A percentile compares a stretch with the other conserved stretches of the same genome.
Evolutionary conservation across 1,284 basidiomycete species (phyloP).

Genomic region (Cryptococcus sp.): DNA sequence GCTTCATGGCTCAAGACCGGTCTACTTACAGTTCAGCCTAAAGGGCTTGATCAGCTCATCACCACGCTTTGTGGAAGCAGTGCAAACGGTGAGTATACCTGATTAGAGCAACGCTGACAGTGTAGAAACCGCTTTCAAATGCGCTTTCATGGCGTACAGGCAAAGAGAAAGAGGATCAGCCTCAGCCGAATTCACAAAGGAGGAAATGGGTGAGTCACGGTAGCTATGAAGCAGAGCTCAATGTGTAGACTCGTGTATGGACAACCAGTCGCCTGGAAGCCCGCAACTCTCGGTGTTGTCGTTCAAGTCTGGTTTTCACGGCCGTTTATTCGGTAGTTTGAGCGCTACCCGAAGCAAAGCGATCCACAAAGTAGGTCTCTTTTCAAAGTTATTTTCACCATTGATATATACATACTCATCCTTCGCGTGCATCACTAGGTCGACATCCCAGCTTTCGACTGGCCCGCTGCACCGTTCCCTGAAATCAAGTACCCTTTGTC

Average conservation of each 20-base stretch:
- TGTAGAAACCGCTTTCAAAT: constrained; percentile 59
- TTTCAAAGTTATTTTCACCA: neutral
- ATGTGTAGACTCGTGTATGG: constrained; percentile 55
- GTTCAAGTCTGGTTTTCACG: constrained; percentile 59
- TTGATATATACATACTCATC: neutral
- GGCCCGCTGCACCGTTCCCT: constrained; percentile 59
- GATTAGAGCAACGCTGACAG: neutral
- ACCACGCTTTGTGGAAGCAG: constrained; percentile 49
- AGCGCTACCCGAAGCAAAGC: constrained; percentile 57
- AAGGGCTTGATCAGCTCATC: constrained; percentile 56
- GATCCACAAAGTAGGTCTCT: constrained; percentile 56
- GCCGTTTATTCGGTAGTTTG: constrained; percentile 57
- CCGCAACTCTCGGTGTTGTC: constrained; percentile 58
- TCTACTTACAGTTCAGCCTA: constrained; percentile 57
- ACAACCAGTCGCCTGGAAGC: constrained; percentile 57
- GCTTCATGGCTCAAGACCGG: constrained; percentile 55
- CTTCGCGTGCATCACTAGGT: constrained; percentile 33
- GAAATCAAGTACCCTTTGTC: constrained; percentile 58
- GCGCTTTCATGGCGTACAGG: constrained; percentile 56
- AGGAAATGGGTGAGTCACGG: constrained; percentile 38
- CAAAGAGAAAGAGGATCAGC: constrained; percentile 39
- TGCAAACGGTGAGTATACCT: constrained; percentile 54
- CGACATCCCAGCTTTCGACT: constrained; percentile 61
- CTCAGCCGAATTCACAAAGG: constrained; percentile 35
- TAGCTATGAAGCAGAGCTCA: neutral